Percentiles rank a stretch among this genome's conserved stretches.
phyloP scores from a whole-genome alignment of 2,329 filamentous ascomycete species.

The Alternaria hordeiaustralica region DNA sequence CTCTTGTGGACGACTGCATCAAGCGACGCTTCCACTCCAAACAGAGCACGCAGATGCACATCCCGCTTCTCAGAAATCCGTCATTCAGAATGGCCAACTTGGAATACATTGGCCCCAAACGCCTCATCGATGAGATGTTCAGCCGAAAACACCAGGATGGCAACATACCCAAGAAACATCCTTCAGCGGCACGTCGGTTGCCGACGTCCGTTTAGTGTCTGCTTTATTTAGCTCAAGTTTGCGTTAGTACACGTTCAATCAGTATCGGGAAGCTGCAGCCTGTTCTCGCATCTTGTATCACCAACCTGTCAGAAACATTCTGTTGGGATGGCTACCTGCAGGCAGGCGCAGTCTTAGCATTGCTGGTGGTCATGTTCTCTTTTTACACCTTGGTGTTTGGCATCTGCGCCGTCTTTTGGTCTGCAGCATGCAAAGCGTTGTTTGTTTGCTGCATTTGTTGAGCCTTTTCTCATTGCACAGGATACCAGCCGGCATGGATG shows the following conservation, averaged over 20 bases:
- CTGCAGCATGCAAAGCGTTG: slow-evolving; percentile 25
- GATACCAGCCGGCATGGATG: slow-evolving; percentile 6
- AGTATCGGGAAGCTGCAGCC: slow-evolving; percentile 23
- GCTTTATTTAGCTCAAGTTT: slow-evolving; percentile 17
- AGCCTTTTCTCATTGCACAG: slow-evolving; percentile 3
- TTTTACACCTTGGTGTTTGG: slow-evolving; percentile 23
- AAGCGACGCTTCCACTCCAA: slow-evolving; percentile 74
- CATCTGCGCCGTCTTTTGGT: slow-evolving; percentile 12
- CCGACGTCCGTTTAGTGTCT: slow-evolving; percentile 17
- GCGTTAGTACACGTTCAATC: slow-evolving; percentile 15
- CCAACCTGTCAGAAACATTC: slow-evolving; percentile 30
- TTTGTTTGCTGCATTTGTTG: slow-evolving; percentile 33
- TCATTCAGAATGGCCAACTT: slow-evolving; percentile 61
- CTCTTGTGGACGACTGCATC: slow-evolving; percentile 91
- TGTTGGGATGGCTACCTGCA: slow-evolving; percentile 26
- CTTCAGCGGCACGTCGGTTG: slow-evolving; percentile 34
- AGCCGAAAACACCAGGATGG: slow-evolving; percentile 51
- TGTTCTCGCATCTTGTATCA: slow-evolving; percentile 32
- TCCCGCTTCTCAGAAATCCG: slow-evolving; percentile 58
- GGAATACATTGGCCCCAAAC: slow-evolving; percentile 68
- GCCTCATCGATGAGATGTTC: slow-evolving; percentile 69
- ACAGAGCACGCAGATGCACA: slow-evolving; percentile 58
- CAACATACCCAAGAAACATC: slow-evolving; percentile 31
- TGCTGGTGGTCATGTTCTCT: slow-evolving; percentile 20
- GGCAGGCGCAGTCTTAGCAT: slow-evolving; percentile 14